These are phyloP conservation scores for Lolium perenne DNA, from an alignment of 176 grass and related monocot species.

Conservation along the genomic window DNA sequence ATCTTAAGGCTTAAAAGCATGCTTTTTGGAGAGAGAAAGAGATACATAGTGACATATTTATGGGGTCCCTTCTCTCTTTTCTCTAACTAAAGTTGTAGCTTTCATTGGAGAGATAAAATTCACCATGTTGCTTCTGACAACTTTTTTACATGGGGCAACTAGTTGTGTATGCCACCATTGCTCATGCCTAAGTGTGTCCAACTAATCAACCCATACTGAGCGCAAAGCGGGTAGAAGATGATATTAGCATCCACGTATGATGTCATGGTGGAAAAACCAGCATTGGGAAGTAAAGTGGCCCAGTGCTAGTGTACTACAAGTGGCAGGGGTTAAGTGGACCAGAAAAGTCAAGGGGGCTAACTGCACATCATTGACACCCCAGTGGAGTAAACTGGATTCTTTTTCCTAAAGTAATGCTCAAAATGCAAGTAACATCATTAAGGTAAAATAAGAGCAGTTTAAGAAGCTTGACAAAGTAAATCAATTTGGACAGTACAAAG, in stretches of 20 bases:
- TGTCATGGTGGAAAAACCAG: background rate
- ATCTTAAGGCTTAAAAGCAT: too few species aligned
- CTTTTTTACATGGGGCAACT: too few species aligned
- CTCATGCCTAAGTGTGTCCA: too few species aligned
- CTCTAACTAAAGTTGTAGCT: too few species aligned
- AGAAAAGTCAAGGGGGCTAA: background rate
- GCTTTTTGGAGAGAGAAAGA: too few species aligned
- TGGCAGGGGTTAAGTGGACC: background rate
- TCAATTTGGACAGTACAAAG: conserved; percentile 20
- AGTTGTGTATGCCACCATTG: too few species aligned
- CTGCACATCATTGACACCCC: background rate
- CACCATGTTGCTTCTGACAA: too few species aligned
- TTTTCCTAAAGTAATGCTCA: background rate
- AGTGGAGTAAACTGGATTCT: background rate
- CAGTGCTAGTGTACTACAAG: background rate
- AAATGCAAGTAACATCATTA: conserved; percentile 5
- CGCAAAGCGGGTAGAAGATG: background rate
- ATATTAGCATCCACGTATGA: background rate
- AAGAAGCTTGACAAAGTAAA: conserved; percentile 25
- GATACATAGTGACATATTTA: too few species aligned
- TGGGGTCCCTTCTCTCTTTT: too few species aligned
- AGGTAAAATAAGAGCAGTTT: conserved; percentile 18
- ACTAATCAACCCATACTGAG: background rate
- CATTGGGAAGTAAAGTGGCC: background rate
- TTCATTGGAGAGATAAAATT: too few species aligned